phyloP scores from a whole-genome alignment of 345 rosid species.

The Anacardium occidentale region DNA sequence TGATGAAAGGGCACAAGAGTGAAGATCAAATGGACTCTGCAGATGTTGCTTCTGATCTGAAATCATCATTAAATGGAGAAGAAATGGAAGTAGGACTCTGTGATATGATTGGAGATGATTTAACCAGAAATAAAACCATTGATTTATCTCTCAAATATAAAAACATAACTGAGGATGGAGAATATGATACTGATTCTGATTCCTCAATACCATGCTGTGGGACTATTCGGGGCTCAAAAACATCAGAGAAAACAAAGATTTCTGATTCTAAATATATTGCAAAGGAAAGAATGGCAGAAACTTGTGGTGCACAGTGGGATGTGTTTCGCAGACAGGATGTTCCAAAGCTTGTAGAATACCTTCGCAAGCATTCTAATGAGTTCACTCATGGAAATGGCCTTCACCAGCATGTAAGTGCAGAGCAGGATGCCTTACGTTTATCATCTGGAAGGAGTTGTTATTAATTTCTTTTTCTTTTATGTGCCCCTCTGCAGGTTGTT shows the following conservation, averaged over 20 bases:
- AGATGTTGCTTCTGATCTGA: constrained; percentile 26
- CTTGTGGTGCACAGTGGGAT: constrained; percentile 92
- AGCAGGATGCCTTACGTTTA: neutral
- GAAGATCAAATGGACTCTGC: constrained; percentile 33
- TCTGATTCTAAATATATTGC: constrained; percentile 21
- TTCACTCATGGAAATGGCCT: constrained; percentile 37
- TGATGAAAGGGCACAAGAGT: constrained; percentile 56
- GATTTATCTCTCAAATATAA: constrained; percentile 22
- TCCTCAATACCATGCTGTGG: constrained; percentile 34
- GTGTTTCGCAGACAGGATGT: constrained; percentile 87
- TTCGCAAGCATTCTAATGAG: constrained; percentile 62
- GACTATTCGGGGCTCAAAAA: constrained; percentile 32
- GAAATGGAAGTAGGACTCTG: constrained; percentile 30
- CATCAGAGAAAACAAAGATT: constrained; percentile 32
- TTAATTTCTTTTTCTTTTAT: constrained; percentile 11
- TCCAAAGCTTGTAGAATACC: constrained; percentile 73
- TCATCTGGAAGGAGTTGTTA: constrained; percentile 12
- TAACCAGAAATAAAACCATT: constrained; percentile 25
- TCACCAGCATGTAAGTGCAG: constrained; percentile 52
- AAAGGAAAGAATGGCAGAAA: constrained; percentile 35
- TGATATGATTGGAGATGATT: constrained; percentile 33
- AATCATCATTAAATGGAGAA: constrained; percentile 27
- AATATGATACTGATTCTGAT: constrained; percentile 42
- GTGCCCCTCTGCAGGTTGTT: constrained; percentile 46
- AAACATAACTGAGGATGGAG: constrained; percentile 30